Base-by-base conservation (phyloP, 805 yeast species). In the Millerozyma acaciae region DNA sequence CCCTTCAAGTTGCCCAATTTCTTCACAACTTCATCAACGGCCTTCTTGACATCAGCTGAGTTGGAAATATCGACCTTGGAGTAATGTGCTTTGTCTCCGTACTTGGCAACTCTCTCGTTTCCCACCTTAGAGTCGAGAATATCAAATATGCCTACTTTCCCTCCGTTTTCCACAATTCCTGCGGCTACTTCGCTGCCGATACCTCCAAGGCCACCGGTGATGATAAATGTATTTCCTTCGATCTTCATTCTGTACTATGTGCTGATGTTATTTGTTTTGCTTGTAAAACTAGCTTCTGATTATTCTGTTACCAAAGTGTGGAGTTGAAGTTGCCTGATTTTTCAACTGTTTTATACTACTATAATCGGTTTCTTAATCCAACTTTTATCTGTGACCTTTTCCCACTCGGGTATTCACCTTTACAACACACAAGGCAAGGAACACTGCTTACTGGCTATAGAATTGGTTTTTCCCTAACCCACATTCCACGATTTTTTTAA, bases 171-270 rank as follows among this genome's bases (percentile, higher is more conserved):
- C 10, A 34, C 22, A 22, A 42, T 23, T 12, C 25, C 36, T 26
- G 27, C 32, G 23, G 38, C 45, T 19, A 42, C 40, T 7, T 25
- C 38, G 16, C 29, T 24, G 4, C 46, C 46, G 21, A 42, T 42
- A 5, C 46, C 46, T n/a, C 46, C 44, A n/a, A 42, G 32, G 15
- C 46, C 46, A 26, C 46, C 45, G 31, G 46, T 42, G 27, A 42
- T 20, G 18, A 42, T 41, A 26, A 40, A 42, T 22, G 45, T 42
- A 28, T 41, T 40, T 18, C 45, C 45, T 33, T 28, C 23, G 19
- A 28, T 28, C 19, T 28, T 28, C 29, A 28, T 28, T 28, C 19
- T 28, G 21, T 28, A 10, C 19, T 28, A 16, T 16, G 16, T 16
- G 29, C 30, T 28, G 10, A n/a, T n/a, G 17, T 16, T 16, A 10